Evolutionary conservation across 257 asterid species (phyloP).

Genomic region (Nicotiana noctiflora): DNA sequence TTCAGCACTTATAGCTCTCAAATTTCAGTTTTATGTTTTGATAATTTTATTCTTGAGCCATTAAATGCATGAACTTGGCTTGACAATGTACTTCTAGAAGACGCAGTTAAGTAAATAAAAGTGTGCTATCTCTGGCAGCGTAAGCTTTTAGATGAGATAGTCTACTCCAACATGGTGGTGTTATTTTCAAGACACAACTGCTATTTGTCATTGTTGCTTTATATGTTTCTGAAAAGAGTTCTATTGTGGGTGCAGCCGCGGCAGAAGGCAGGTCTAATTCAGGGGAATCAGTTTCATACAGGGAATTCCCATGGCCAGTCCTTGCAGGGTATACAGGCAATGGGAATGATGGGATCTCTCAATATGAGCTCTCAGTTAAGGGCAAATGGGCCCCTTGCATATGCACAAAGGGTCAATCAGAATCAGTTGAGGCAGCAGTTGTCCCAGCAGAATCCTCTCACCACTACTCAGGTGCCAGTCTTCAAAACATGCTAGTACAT

Average conservation of each 20-base stretch:
- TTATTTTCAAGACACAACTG: background rate
- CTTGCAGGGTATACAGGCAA: slow-evolving; percentile 62
- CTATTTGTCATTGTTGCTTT: slow-evolving; percentile 5
- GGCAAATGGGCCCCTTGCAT: slow-evolving; percentile 48
- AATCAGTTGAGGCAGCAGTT: slow-evolving; percentile 72
- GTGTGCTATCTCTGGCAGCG: too few species aligned
- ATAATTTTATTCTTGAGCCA: background rate
- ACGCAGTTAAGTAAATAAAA: too few species aligned
- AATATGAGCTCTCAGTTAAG: slow-evolving; percentile 64
- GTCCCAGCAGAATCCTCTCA: slow-evolving; percentile 61
- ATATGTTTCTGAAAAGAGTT: slow-evolving; percentile 20
- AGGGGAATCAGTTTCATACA: slow-evolving; percentile 71
- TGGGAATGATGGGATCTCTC: slow-evolving; percentile 67
- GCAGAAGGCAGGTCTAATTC: slow-evolving; percentile 68
- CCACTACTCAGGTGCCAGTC: slow-evolving; percentile 54
- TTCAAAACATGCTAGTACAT: background rate
- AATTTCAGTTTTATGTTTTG: background rate
- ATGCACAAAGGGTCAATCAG: slow-evolving; percentile 45
- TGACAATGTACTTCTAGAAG: background rate
- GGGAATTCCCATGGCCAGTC: slow-evolving; percentile 79
- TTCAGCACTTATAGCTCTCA: background rate
- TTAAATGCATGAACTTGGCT: background rate
- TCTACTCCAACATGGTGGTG: background rate
- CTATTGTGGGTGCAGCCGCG: slow-evolving; percentile 61
- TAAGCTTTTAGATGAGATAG: too few species aligned